These are phyloP conservation scores for Phialophora verrucosa DNA, from an alignment of 2,329 filamentous ascomycete genomes.

Conservation along the genomic window DNA sequence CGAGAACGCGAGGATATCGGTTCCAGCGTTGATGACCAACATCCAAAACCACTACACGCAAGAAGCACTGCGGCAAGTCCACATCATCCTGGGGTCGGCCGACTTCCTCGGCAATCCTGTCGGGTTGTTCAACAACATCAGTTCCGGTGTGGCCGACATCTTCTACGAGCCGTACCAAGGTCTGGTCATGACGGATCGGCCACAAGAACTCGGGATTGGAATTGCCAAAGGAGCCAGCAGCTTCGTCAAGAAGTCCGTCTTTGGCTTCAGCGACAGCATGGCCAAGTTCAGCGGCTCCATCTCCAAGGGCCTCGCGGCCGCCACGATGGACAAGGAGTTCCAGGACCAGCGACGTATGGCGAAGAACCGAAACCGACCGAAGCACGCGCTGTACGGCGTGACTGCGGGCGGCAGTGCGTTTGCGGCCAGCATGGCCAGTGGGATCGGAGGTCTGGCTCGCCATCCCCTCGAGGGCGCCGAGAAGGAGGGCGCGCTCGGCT, in stretches of 20 bases:
- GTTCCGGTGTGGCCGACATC: constrained; percentile 94
- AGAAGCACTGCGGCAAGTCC: constrained; percentile 92
- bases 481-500: constrained; percentile 89
- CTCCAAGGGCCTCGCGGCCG: constrained; percentile 92
- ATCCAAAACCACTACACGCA: constrained; percentile 95
- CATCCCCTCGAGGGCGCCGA: constrained; percentile 96
- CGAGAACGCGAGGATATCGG: constrained; percentile 92
- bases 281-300: constrained; percentile 97
- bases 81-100: constrained; percentile 95
- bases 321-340: constrained; percentile 97
- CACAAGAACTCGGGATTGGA: constrained; percentile 90
- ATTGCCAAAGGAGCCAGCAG: constrained; percentile 96
- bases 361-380: constrained; percentile 87
- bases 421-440: constrained; percentile 87
- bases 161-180: constrained; percentile 99
- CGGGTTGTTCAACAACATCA: constrained; percentile 96
- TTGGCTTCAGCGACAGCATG: constrained; percentile 95
- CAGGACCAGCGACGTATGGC: constrained; percentile 95
- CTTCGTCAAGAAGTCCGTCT: constrained; percentile 98
- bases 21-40: constrained; percentile 80
- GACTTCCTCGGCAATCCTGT: constrained; percentile 98
- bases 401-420: constrained; percentile 95
- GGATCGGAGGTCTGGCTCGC: constrained; percentile 88
- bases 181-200: constrained; percentile 91
- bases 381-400: constrained; percentile 95